These are phyloP conservation scores for Coemansia sp. DNA, from an alignment of 371 early-diverging fungal species.

Conservation along the genomic window DNA sequence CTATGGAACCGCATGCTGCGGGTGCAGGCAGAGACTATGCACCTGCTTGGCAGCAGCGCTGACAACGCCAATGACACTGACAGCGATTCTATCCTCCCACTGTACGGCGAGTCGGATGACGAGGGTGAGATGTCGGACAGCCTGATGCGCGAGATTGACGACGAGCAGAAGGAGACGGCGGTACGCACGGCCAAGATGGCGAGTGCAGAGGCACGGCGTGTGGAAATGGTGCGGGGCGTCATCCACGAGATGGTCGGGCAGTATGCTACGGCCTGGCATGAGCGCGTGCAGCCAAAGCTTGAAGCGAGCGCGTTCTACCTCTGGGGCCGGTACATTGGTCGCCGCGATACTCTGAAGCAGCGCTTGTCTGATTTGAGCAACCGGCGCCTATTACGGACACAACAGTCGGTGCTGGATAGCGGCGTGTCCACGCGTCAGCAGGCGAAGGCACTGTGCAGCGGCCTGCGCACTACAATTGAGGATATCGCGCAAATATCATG, in stretches of 20 bases:
- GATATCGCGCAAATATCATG: conserved; percentile 33
- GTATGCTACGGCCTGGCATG: conserved; percentile 34
- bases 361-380: conserved; percentile 16
- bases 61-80: background rate
- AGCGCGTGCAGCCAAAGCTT: conserved; percentile 11
- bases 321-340: conserved; percentile 16
- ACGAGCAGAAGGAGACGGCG: conserved; percentile 34
- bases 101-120: conserved; percentile 56
- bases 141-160: conserved; percentile 41
- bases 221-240: conserved; percentile 9
- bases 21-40: no score
- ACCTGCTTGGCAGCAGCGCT: background rate
- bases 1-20: background rate
- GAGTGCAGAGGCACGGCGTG: background rate
- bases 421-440: conserved; percentile 19
- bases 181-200: conserved; percentile 22
- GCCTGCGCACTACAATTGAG: conserved; percentile 42
- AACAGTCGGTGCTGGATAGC: conserved; percentile 31
- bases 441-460: conserved; percentile 29
- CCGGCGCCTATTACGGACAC: conserved; percentile 25
- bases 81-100: conserved; percentile 50
- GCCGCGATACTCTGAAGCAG: background rate
- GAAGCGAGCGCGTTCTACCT: conserved; percentile 8
- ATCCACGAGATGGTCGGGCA: conserved; percentile 19
- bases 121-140: conserved; percentile 29